Evolutionary conservation across 2,329 filamentous ascomycete species (phyloP).

Genomic region (Alternaria sp.): DNA sequence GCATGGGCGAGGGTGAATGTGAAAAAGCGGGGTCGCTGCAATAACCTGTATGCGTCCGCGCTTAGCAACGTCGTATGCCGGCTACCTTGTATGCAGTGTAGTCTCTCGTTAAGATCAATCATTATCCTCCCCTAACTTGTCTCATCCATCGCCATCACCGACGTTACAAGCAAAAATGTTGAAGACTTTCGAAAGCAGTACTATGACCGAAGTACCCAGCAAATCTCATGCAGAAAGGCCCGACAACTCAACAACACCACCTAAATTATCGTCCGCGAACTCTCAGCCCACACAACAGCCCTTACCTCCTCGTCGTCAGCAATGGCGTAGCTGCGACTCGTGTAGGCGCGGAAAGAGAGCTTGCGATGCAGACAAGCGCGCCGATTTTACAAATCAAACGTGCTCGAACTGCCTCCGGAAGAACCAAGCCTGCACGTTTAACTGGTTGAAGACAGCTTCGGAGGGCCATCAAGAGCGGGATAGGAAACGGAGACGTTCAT

Average conservation of each 20-base stretch:
- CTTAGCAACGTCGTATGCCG: background rate
- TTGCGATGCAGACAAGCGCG: slow-evolving; percentile 51
- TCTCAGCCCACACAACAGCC: background rate
- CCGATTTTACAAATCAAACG: slow-evolving; percentile 31
- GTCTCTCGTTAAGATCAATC: background rate
- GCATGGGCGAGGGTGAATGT: slow-evolving; percentile 12
- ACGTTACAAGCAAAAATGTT: background rate
- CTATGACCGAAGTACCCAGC: slow-evolving; percentile 4
- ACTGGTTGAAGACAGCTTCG: slow-evolving; percentile 49
- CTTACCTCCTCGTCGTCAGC: slow-evolving; percentile 11
- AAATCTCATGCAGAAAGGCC: background rate
- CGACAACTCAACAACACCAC: background rate
- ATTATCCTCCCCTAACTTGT: background rate
- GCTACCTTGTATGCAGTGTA: slow-evolving; percentile 5
- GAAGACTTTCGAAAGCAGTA: slow-evolving; percentile 10
- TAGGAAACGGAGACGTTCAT: slow-evolving; percentile 18
- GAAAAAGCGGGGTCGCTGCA: slow-evolving; percentile 16
- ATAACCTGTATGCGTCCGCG: slow-evolving; percentile 6
- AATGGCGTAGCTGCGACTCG: slow-evolving; percentile 53
- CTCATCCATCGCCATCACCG: background rate
- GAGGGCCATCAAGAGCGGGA: background rate
- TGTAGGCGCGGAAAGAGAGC: slow-evolving; percentile 56
- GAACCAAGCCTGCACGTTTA: slow-evolving; percentile 55
- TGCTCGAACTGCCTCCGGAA: slow-evolving; percentile 55
- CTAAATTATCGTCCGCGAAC: background rate